phyloP scores from a whole-genome alignment of 2,329 filamentous ascomycete species.

The Blastomyces silverae region DNA sequence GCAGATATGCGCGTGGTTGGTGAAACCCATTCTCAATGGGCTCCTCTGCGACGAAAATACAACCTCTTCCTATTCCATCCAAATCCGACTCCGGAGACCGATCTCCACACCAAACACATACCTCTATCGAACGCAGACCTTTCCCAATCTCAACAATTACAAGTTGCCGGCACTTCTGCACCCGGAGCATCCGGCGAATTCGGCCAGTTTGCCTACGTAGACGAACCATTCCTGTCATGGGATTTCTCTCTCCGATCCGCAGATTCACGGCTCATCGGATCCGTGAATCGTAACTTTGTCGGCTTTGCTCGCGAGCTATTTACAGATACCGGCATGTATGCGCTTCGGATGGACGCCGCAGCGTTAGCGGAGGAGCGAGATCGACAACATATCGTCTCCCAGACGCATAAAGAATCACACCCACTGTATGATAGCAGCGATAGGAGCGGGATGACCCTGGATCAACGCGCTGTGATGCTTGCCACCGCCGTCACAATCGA shows the following conservation, averaged over 20 bases:
- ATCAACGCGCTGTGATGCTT: conserved; percentile 60
- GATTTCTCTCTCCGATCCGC: conserved; percentile 54
- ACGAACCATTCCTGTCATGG: conserved; percentile 59
- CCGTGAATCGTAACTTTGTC: conserved; percentile 57
- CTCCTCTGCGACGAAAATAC: conserved; percentile 56
- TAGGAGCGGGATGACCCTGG: conserved; percentile 53
- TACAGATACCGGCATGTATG: conserved; percentile 60
- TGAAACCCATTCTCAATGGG: conserved; percentile 59
- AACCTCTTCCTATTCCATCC: conserved; percentile 56
- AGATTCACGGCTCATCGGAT: conserved; percentile 49
- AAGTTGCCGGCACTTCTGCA: conserved; percentile 28
- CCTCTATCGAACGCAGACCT: conserved; percentile 43
- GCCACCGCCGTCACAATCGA: conserved; percentile 59
- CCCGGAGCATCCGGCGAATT: conserved; percentile 40
- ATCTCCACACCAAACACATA: conserved; percentile 36
- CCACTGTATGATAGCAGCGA: conserved; percentile 17
- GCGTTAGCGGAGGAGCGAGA: conserved; percentile 35
- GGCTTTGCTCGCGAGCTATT: conserved; percentile 59
- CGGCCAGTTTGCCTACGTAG: conserved; percentile 55
- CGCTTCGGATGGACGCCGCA: conserved; percentile 57
- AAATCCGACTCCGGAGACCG: conserved; percentile 33
- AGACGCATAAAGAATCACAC: conserved; percentile 28
- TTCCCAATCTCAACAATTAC: conserved; percentile 45
- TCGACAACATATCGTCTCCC: conserved; percentile 36
- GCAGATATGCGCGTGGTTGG: conserved; percentile 57